Base-by-base conservation (phyloP, 495 filamentous ascomycete genomes). In the Polyplosphaeria fusca region DNA sequence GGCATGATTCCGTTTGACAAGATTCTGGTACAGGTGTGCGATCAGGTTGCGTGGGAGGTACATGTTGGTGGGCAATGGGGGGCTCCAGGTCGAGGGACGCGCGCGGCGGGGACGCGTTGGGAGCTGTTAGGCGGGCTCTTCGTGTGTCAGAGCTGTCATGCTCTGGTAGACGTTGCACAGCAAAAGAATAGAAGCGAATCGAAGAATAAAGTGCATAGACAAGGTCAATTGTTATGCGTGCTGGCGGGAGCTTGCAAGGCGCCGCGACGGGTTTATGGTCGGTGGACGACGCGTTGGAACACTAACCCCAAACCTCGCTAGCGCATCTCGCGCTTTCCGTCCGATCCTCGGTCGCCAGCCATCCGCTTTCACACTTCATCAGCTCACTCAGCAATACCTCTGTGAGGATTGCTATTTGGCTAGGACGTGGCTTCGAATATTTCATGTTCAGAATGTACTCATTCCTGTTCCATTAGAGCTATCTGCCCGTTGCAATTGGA, bases 1-100 rank as follows among this genome's bases (percentile, higher is more conserved):
- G 5, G 89, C 82, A 68, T 93, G 87, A 52, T 89, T 84, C 25
- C 86, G 85, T 65, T 79, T 79, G 68, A 91, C 81, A 42, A 97
- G 85, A 71, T 95, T 85, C 49, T 81, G 77, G 79, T 98, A 97
- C 64, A 96, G 84, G 61, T 91, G 89, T 32, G 88, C 85, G 70
- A 98, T 86, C 52, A 93, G 83, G 59, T 79, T 76, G 63, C 94
- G 89, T 60, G 93, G 93, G 48, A 98, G 88, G 83, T 95, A 96
- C 93, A 98, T 98, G 47, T 47, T 66, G 18, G 58, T 41, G 51
- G 18, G 32, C 28, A 16, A 20, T 27, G 53, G 27, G 40, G 16
- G 25, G 56, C 23, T 23, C 23, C 9, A 38, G 45, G 12, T 41
- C 30, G 30, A 52, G 35, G 25, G 41, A 55, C 43, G 49, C 49